Conservation (phyloP, 192 early-diverging fungal genomes). For the Haplosporangium gracile region DNA sequence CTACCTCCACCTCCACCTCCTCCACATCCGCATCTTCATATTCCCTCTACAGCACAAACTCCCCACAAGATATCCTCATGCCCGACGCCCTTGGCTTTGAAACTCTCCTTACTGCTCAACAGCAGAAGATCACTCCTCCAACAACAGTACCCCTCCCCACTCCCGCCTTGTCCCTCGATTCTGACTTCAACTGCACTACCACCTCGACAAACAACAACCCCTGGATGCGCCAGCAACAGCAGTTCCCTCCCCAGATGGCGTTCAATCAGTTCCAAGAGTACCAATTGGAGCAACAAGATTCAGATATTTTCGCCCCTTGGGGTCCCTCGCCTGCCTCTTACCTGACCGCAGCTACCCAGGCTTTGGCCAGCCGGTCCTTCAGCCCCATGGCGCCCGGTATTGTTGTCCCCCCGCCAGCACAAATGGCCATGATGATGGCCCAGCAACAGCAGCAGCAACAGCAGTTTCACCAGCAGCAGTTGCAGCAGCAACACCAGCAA, state of each 20-base stretch:
- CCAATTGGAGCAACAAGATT: slow-evolving; percentile 33
- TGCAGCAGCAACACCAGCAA: slow-evolving; percentile 2
- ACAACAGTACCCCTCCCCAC: neutral
- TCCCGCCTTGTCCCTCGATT: neutral
- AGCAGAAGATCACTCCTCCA: slow-evolving; percentile 16
- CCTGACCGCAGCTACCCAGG: slow-evolving; percentile 43
- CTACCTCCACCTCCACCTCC: neutral
- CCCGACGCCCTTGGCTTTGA: slow-evolving; percentile 23
- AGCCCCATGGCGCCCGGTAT: slow-evolving; percentile 22
- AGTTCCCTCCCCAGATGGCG: slow-evolving; percentile 4
- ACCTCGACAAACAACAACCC: neutral
- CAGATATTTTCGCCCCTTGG: slow-evolving; percentile 26
- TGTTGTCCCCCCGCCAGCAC: neutral
- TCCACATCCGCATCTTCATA: neutral
- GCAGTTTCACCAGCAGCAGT: neutral
- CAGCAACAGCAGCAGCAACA: slow-evolving; percentile 17
- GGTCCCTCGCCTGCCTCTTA: slow-evolving; percentile 33
- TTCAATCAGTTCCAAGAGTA: slow-evolving; percentile 41
- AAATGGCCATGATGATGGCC: neutral
- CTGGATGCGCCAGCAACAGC: slow-evolving; percentile 11
- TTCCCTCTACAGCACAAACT: slow-evolving; percentile 37
- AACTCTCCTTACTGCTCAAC: neutral
- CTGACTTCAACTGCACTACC: neutral
- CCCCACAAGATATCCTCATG: slow-evolving; percentile 38
- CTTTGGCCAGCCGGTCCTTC: slow-evolving; percentile 12